phyloP scores from a whole-genome alignment of 768 basidiomycete genomes.

The Crucibulum laeve region DNA sequence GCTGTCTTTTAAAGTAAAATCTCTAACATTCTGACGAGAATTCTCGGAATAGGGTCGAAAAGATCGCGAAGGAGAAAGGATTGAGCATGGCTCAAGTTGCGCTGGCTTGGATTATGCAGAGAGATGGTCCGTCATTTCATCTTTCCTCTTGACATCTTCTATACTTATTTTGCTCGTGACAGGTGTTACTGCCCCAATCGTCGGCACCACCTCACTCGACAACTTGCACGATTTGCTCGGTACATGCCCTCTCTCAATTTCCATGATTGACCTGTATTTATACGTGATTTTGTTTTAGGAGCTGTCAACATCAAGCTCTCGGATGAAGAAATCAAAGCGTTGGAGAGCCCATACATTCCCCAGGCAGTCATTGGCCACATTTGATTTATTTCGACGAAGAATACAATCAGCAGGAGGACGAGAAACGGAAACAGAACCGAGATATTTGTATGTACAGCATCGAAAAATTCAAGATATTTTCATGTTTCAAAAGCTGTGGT shows the following conservation, averaged over 20 bases:
- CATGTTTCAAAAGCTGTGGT: not conserved
- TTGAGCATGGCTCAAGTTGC: constrained; percentile 56
- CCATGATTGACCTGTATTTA: too few relatives aligned
- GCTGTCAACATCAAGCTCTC: too few relatives aligned
- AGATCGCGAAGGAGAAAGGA: constrained; percentile 46
- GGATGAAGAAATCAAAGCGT: too few relatives aligned
- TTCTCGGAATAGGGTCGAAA: constrained; percentile 36
- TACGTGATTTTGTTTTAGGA: too few relatives aligned
- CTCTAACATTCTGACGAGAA: not conserved
- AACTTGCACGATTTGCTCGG: constrained; percentile 50
- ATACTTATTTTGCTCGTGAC: not conserved
- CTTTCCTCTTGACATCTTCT: not conserved
- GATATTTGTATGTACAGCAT: too few relatives aligned
- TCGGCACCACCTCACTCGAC: constrained; percentile 45
- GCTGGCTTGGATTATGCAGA: constrained; percentile 45
- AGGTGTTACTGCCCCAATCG: constrained; percentile 52
- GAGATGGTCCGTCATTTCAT: constrained; percentile 21
- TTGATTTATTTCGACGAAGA: too few relatives aligned
- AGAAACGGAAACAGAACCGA: too few relatives aligned
- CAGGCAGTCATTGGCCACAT: too few relatives aligned
- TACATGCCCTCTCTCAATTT: too few relatives aligned
- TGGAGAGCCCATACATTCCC: too few relatives aligned
- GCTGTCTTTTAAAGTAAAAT: constrained; percentile 1
- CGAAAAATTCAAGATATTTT: too few relatives aligned
- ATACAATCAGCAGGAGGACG: too few relatives aligned